Conservation (phyloP, 23 red algal species). For the Gracilaria caudata region DNA sequence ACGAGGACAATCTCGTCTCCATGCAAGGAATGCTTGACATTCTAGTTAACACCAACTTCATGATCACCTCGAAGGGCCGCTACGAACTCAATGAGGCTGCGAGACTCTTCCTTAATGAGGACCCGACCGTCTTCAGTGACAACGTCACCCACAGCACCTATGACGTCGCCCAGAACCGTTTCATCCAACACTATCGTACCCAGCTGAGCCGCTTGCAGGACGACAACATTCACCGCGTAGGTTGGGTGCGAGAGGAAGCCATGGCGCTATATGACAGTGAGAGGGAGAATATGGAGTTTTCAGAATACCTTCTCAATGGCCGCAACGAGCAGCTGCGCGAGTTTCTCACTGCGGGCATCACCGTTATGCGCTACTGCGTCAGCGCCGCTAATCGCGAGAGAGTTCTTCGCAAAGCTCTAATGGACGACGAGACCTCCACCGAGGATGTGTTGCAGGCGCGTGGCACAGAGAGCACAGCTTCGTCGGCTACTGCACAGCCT, state of each 20-base stretch:
- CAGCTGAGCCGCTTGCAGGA: slow-evolving; percentile 59
- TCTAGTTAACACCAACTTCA: slow-evolving; percentile 50
- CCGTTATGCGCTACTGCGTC: slow-evolving; percentile 86
- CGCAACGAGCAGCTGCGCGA: slow-evolving; percentile 31
- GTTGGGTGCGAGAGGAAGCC: slow-evolving; percentile 71
- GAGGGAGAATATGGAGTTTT: slow-evolving; percentile 75
- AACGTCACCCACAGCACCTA: slow-evolving; percentile 31
- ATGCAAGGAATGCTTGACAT: slow-evolving; percentile 52
- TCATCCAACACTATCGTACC: slow-evolving; percentile 57
- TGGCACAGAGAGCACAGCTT: neutral
- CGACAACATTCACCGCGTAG: slow-evolving; percentile 59
- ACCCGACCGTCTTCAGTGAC: slow-evolving; percentile 31
- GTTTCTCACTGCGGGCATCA: slow-evolving; percentile 68
- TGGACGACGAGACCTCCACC: slow-evolving; percentile 63
- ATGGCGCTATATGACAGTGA: slow-evolving; percentile 81
- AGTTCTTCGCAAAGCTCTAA: slow-evolving; percentile 32
- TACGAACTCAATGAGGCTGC: slow-evolving; percentile 64
- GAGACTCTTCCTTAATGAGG: slow-evolving; percentile 56
- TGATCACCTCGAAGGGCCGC: slow-evolving; percentile 48
- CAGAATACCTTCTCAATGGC: slow-evolving; percentile 47
- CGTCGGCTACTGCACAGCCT: slow-evolving; percentile 5
- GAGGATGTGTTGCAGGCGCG: slow-evolving; percentile 28
- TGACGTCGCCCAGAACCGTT: slow-evolving; percentile 62
- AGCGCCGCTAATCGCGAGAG: slow-evolving; percentile 54
- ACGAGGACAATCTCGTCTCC: slow-evolving; percentile 22